These are phyloP conservation scores for Exophiala aquamarina DNA, from an alignment of 2,329 filamentous ascomycete genomes.

Conservation along the genomic window DNA sequence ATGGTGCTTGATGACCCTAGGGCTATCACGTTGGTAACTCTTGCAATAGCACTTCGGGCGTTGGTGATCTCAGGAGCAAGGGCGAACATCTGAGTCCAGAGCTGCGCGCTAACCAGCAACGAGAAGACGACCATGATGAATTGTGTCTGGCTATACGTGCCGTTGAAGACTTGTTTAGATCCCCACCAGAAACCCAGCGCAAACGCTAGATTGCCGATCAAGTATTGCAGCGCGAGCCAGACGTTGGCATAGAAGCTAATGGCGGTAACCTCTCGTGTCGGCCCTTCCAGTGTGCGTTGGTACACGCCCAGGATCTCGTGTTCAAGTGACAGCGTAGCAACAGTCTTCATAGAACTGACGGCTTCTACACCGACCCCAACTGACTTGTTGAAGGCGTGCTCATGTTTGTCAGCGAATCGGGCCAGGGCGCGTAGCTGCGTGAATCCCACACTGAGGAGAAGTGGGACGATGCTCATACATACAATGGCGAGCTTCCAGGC, in stretches of 20 bases:
- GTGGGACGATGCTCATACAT: slow-evolving; percentile 66
- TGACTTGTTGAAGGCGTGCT: slow-evolving; percentile 51
- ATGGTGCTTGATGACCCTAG: slow-evolving; percentile 30
- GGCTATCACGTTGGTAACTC: slow-evolving; percentile 50
- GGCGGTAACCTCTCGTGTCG: slow-evolving; percentile 48
- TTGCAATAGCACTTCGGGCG: slow-evolving; percentile 60
- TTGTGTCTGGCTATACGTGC: slow-evolving; percentile 64
- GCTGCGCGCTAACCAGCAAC: slow-evolving; percentile 70
- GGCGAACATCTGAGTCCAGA: slow-evolving; percentile 73
- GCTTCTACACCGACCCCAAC: slow-evolving; percentile 54
- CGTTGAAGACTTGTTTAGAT: slow-evolving; percentile 65
- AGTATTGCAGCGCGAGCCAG: slow-evolving; percentile 46
- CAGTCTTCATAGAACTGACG: slow-evolving; percentile 51
- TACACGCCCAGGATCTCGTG: slow-evolving; percentile 49
- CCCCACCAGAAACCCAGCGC: slow-evolving; percentile 82
- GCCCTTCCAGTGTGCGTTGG: slow-evolving; percentile 44
- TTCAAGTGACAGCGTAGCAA: slow-evolving; percentile 53
- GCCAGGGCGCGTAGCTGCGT: slow-evolving; percentile 56
- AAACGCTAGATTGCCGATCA: slow-evolving; percentile 65
- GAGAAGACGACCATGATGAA: slow-evolving; percentile 74
- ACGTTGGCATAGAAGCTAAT: slow-evolving; percentile 50
- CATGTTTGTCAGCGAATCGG: slow-evolving; percentile 56
- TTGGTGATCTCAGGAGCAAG: slow-evolving; percentile 73
- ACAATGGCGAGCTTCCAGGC: slow-evolving; percentile 77
- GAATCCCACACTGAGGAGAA: slow-evolving; percentile 67